Evolutionary conservation across 805 yeast genomes (phyloP).

Genomic region (Starmerella stigmatis): DNA sequence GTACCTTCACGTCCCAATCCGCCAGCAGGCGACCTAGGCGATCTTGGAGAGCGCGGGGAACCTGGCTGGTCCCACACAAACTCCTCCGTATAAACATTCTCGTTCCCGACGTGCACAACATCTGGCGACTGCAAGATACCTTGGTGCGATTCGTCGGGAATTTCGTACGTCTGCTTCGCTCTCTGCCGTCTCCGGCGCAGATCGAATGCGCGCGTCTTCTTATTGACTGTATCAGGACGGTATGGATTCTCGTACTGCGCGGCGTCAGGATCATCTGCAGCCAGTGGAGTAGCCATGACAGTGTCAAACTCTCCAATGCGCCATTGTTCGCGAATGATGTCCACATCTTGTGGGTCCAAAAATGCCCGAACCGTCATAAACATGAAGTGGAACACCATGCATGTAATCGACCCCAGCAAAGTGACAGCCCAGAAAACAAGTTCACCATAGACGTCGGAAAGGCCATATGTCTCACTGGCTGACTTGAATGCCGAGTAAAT

Average conservation of each 20-base stretch:
- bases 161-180: conserved; percentile 20
- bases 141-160: conserved; percentile 20
- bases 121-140: conserved; percentile 23
- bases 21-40: not conserved
- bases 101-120: conserved; percentile 22
- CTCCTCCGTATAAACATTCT: conserved; percentile 18
- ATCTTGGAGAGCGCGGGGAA: not conserved
- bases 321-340: conserved; percentile 56
- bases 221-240: conserved; percentile 19
- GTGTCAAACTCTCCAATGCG: conserved; percentile 40
- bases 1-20: conserved; percentile 8
- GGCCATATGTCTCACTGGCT: conserved; percentile 51
- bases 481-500: conserved; percentile 51
- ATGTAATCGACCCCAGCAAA: conserved; percentile 45
- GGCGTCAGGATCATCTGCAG: conserved; percentile 28
- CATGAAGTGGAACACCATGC: conserved; percentile 54
- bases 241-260: conserved; percentile 26
- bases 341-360: conserved; percentile 55
- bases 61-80: conserved; percentile 15
- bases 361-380: conserved; percentile 43
- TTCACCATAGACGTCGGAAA: conserved; percentile 50
- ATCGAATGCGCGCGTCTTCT: conserved; percentile 8
- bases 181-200: conserved; percentile 13
- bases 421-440: conserved; percentile 55
- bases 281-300: conserved; percentile 27